These are phyloP conservation scores for Lasiodiplodia gonubiensis DNA, from an alignment of 2,329 filamentous ascomycete genomes.

Conservation along the genomic window DNA sequence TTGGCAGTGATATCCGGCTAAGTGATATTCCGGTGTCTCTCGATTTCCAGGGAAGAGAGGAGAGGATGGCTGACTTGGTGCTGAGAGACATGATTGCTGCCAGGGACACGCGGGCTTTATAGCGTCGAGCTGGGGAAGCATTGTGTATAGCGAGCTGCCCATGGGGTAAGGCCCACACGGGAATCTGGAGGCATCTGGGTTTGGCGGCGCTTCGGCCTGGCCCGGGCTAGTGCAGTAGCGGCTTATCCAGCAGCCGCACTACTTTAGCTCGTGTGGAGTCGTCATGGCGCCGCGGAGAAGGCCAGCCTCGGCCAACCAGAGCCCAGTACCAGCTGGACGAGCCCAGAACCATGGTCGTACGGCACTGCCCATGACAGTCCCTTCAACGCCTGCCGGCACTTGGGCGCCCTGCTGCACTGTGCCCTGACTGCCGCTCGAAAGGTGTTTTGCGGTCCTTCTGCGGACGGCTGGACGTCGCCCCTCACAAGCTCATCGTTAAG, in stretches of 20 bases:
- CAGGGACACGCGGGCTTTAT: not conserved
- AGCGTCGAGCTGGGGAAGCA: not conserved
- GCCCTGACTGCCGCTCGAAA: not conserved
- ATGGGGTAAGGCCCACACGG: slow-evolving; percentile 19
- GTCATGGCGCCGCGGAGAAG: slow-evolving; percentile 12
- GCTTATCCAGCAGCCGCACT: slow-evolving; percentile 10
- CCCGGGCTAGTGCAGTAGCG: not conserved
- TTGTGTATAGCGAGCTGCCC: slow-evolving; percentile 13
- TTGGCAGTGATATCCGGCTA: not conserved
- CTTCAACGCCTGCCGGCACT: slow-evolving; percentile 13
- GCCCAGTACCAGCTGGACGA: slow-evolving; percentile 16
- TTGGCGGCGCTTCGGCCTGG: slow-evolving; percentile 7
- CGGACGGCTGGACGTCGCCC: not conserved
- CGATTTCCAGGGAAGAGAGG: not conserved
- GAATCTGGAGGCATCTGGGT: slow-evolving; percentile 10
- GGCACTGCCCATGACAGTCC: not conserved
- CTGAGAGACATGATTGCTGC: not conserved
- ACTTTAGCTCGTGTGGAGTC: slow-evolving; percentile 18
- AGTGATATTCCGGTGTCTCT: not conserved
- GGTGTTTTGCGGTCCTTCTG: slow-evolving; percentile 4
- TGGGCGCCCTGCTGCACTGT: not conserved
- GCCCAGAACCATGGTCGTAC: slow-evolving; percentile 20
- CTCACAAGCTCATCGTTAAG: slow-evolving; percentile 17
- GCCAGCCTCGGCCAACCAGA: slow-evolving; percentile 9
- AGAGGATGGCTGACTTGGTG: slow-evolving; percentile 6